Percentiles rank a stretch among this genome's conserved stretches.
Evolutionary conservation across 73 alveolate species (phyloP).

Genomic region (Effrenium voratum): DNA sequence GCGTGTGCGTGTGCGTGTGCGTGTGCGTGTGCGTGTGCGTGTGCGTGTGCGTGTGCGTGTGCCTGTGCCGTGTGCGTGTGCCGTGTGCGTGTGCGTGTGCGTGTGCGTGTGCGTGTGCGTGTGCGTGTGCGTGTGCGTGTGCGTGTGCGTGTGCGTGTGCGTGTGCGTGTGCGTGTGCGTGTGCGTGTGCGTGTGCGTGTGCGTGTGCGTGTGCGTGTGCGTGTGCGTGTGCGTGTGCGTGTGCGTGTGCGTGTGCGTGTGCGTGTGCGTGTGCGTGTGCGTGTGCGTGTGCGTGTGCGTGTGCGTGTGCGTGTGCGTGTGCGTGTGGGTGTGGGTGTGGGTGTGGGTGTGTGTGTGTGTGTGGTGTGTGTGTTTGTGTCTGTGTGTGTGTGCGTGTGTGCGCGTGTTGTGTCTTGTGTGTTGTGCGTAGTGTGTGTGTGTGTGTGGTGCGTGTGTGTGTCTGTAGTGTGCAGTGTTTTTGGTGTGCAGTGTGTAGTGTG

Average conservation of each 20-base stretch:
- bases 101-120: conserved; percentile 10
- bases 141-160: conserved; percentile 13
- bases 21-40: neutral
- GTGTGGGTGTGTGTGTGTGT: too few relatives aligned
- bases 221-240: conserved; percentile 10
- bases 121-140: conserved; percentile 10
- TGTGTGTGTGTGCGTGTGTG: too few relatives aligned
- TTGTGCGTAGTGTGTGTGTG: too few relatives aligned
- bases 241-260: conserved; percentile 10
- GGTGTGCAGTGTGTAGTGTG: too few relatives aligned
- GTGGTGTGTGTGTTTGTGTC: too few relatives aligned
- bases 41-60: neutral
- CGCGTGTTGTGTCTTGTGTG: too few relatives aligned
- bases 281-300: conserved; percentile 10
- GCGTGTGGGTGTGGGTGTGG: too few relatives aligned
- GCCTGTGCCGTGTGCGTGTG: too few relatives aligned
- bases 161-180: conserved; percentile 10
- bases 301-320: conserved; percentile 11
- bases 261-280: neutral
- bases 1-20: neutral
- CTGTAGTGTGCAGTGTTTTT: too few relatives aligned
- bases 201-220: conserved; percentile 13
- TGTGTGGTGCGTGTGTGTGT: too few relatives aligned
- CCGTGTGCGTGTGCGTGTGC: conserved; percentile 7
- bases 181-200: conserved; percentile 10